Evolutionary conservation across 2,329 filamentous ascomycete species (phyloP), one percentile per base, ranked within the genome.

Genomic region (Pseudogymnoascus sp.): DNA sequence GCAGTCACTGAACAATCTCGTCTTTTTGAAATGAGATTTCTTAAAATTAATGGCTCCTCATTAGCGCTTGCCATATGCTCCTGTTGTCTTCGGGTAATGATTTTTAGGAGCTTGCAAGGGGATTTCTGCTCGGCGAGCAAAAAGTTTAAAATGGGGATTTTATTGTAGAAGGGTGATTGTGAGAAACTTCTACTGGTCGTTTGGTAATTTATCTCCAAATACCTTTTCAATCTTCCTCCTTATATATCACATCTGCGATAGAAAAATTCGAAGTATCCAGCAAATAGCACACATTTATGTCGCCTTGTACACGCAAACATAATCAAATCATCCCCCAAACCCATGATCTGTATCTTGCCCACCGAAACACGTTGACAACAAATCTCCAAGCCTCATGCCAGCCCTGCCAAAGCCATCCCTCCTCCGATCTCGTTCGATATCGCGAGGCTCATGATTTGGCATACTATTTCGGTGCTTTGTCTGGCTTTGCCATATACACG

Each of bases 281-380:
- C 26, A 52, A 52, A 52, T 33, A 33, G 26, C 45, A 52, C 45
- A 30, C 23, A 52, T 52, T 18, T 15, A 52, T 52, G n/a, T 10
- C 45, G 45, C 45, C 45, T 52, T 52, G 45, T 52, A 52, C 45
- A 30, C 45, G 45, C 45, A 52, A 52, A 52, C 45, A 52, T 52
- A 52, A 52, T 52, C 26, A 30, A 30, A 52, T 52, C 45, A 52
- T 41, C n/a, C n/a, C 9, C 26, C 45, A 52, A 52, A 18, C 45
- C 45, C 45, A 52, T 52, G 45, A 52, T 52, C 45, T 52, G 26
- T 30, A 52, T 52, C 19, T 8, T 5, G 5, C 41, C 13, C 15
- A 10, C 12, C 39, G n/a, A 5, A 52, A 52, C 45, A 33, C 45
- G 26, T 52, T 30, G 45, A 30, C 45, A 52, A 19, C 45, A 19